phyloP scores from a whole-genome alignment of 257 asterid genomes.

The Linderniella brevidens region DNA sequence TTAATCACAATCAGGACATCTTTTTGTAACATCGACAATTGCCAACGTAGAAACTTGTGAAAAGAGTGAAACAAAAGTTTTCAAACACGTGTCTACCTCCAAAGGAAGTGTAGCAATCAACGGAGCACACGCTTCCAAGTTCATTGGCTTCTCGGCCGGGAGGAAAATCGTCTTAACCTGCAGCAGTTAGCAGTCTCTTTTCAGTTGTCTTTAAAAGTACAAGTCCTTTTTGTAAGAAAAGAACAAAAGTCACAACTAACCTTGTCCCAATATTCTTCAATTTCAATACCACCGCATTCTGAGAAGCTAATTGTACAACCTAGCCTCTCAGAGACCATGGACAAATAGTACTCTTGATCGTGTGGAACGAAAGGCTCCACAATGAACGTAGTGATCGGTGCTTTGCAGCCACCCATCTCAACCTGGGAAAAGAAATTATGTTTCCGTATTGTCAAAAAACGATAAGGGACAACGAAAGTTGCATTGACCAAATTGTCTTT shows the following conservation, averaged over 20 bases:
- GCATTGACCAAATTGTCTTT: conserved; percentile 5
- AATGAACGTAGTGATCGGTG: conserved; percentile 81
- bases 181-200: background rate
- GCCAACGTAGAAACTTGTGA: too few species aligned
- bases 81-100: conserved; percentile 36
- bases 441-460: background rate
- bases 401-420: conserved; percentile 95
- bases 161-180: conserved; percentile 75
- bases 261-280: conserved; percentile 97
- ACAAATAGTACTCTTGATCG: conserved; percentile 70
- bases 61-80: background rate
- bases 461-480: conserved; percentile 14
- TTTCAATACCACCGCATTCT: conserved; percentile 92
- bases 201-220: background rate
- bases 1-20: conserved; percentile 3
- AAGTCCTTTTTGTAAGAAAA: background rate
- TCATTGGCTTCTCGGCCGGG: conserved; percentile 68
- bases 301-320: conserved; percentile 81
- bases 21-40: background rate
- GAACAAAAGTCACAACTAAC: conserved; percentile 8
- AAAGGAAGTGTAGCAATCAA: conserved; percentile 80
- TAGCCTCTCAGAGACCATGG: conserved; percentile 75
- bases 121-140: conserved; percentile 76
- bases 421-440: conserved; percentile 25
- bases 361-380: conserved; percentile 90